phyloP scores from a whole-genome alignment of 2,329 filamentous ascomycete species.

The Madurella mycetomatis region DNA sequence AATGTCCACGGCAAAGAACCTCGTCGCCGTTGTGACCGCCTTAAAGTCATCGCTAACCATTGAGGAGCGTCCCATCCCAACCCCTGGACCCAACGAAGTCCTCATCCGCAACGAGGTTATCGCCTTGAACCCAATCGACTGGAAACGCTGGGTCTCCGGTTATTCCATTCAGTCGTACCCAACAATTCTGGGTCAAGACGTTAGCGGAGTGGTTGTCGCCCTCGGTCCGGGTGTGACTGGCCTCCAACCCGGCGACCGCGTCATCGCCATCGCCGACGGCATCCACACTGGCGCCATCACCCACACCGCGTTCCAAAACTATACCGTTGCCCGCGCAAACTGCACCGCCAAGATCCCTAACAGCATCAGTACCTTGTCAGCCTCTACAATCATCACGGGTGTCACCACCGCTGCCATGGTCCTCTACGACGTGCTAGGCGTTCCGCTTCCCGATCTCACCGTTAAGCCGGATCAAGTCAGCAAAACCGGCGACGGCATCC shows the following conservation, averaged over 20 bases:
- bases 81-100: constrained; percentile 26
- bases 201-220: constrained; percentile 30
- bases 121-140: constrained; percentile 33
- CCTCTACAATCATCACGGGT: neutral
- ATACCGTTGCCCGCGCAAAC: neutral
- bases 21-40: neutral
- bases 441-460: neutral
- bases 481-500: constrained; percentile 22
- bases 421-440: neutral
- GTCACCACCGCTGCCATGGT: neutral
- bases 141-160: constrained; percentile 30
- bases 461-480: neutral
- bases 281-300: neutral
- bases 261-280: neutral
- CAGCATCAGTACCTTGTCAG: neutral
- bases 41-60: neutral
- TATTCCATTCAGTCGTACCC: constrained; percentile 29
- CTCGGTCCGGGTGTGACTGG: constrained; percentile 26
- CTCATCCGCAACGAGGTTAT: constrained; percentile 30
- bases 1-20: neutral
- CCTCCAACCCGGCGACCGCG: constrained; percentile 3
- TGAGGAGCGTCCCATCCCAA: constrained; percentile 8
- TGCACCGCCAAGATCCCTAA: neutral
- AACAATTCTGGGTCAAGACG: constrained; percentile 31
- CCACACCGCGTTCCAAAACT: neutral